These are phyloP conservation scores for Trichophyton rubrum DNA, from an alignment of 2,329 filamentous ascomycete genomes.

Conservation along the genomic window DNA sequence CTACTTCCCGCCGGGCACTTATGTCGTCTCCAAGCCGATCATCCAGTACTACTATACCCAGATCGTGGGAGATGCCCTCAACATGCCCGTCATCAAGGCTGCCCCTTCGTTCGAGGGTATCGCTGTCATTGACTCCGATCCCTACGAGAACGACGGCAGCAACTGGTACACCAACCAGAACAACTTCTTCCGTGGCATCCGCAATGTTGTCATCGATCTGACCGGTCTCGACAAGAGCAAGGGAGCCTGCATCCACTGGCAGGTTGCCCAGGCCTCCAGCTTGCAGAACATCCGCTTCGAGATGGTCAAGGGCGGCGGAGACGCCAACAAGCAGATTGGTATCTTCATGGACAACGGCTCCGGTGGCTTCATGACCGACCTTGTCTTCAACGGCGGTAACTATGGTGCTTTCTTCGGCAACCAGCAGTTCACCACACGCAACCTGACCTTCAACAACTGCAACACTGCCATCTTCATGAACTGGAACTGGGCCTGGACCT, in stretches of 20 bases:
- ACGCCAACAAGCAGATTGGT: conserved; percentile 57
- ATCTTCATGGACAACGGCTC: conserved; percentile 79
- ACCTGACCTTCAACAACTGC: conserved; percentile 69
- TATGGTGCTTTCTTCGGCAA: conserved; percentile 69
- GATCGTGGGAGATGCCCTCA: conserved; percentile 66
- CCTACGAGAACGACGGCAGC: conserved; percentile 55
- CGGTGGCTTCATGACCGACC: conserved; percentile 70
- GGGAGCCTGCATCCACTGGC: conserved; percentile 69
- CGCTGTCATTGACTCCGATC: conserved; percentile 78
- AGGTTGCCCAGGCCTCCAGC: conserved; percentile 70
- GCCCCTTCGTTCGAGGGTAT: conserved; percentile 63
- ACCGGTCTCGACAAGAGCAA: conserved; percentile 45
- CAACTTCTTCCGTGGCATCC: conserved; percentile 74
- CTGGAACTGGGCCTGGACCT: conserved; percentile 82
- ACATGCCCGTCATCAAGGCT: conserved; percentile 64
- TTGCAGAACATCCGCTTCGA: conserved; percentile 72
- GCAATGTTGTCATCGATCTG: conserved; percentile 70
- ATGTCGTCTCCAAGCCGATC: conserved; percentile 66
- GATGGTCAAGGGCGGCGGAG: conserved; percentile 55
- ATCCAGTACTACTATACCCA: conserved; percentile 85
- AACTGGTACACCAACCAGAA: conserved; percentile 72
- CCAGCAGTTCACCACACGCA: conserved; percentile 78
- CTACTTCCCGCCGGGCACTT: conserved; percentile 84
- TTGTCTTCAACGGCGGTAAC: conserved; percentile 70
- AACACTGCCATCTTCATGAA: conserved; percentile 77